Base-by-base conservation (phyloP, 2,329 filamentous ascomycete genomes). In the Colletotrichum scovillei region DNA sequence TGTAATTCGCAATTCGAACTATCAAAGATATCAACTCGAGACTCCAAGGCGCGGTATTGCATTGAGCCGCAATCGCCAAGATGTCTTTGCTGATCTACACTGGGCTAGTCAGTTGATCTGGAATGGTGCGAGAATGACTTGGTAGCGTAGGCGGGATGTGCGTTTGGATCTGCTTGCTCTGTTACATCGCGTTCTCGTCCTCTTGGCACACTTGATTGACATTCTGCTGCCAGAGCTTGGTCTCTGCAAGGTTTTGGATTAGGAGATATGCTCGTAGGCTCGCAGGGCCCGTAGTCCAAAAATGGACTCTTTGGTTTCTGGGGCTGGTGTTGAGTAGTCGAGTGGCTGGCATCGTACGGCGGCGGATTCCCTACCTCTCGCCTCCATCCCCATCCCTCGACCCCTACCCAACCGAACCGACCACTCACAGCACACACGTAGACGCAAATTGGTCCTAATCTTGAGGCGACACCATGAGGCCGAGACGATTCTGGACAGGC, bases 61-160 rank as follows among this genome's bases (percentile, higher is more conserved):
- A 38, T 67, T 56, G 63, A 71, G 68, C 68, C 63, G 55, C 56
- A 67, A 56, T 35, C 49, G 68, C 63, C 63, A 67, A 62, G 56
- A 57, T n/a, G 28, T n/a, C 30, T 24, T 46, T 53, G 46, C 63
- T 26, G 56, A 71, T 71, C 63, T 60, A 32, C 56, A 24, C 46
- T 26, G 24, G 32, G 26, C 59, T 58, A 64, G 26, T 55, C 63
- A 55, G 56, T 53, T 30, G 6, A 53, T 24, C 24, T 26, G 42
- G n/a, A 19, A 22, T 32, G 42, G 26, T 16, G 53, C 3, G 19
- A 38, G 24, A 26, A 55, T 22, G 28, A 19, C 42, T 52, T 63
- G 60, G 60, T 35, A 24, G n/a, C 42, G 24, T 16, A 26, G 16
- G 28, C 35, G 42, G 60, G 22, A 35, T 63, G 60, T 32, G 60